Percentiles rank a stretch among this genome's conserved stretches.
Evolutionary conservation across 2,329 filamentous ascomycete species (phyloP).

Genomic region (Pleomassaria siparia): DNA sequence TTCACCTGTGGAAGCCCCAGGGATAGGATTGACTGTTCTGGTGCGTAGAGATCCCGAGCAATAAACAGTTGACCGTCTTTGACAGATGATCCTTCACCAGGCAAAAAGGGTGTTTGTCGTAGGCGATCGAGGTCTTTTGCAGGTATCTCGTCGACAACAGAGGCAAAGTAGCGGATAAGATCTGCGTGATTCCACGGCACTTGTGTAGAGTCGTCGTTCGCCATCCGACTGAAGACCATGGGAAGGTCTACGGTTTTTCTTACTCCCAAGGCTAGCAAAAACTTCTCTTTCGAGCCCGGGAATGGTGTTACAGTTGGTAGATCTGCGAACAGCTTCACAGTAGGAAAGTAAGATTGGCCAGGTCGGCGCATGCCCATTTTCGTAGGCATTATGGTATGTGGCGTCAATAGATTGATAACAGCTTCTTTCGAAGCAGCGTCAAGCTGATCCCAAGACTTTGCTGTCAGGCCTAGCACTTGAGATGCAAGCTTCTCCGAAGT

Average conservation of each 20-base stretch:
- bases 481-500: slow-evolving; percentile 72
- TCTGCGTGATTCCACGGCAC: slow-evolving; percentile 88
- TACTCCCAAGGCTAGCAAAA: slow-evolving; percentile 79
- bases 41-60: slow-evolving; percentile 39
- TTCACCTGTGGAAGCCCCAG: slow-evolving; percentile 55
- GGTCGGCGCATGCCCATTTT: slow-evolving; percentile 88
- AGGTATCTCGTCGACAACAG: slow-evolving; percentile 87
- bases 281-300: slow-evolving; percentile 83
- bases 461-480: slow-evolving; percentile 75
- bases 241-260: slow-evolving; percentile 93
- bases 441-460: slow-evolving; percentile 87
- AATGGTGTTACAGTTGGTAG: slow-evolving; percentile 76
- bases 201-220: slow-evolving; percentile 61
- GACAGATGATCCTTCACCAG: slow-evolving; percentile 55
- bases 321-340: slow-evolving; percentile 94
- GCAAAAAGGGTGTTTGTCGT: slow-evolving; percentile 76
- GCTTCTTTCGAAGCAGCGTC: slow-evolving; percentile 66
- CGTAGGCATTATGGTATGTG: slow-evolving; percentile 79
- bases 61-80: slow-evolving; percentile 37
- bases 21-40: slow-evolving; percentile 32
- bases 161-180: slow-evolving; percentile 89
- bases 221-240: slow-evolving; percentile 85
- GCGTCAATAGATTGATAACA: slow-evolving; percentile 65
- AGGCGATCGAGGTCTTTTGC: slow-evolving; percentile 76
- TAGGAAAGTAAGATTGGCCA: slow-evolving; percentile 83